These are phyloP conservation scores for Brassica hybrid DNA, from an alignment of 441 rosid genomes.

Conservation along the genomic window DNA sequence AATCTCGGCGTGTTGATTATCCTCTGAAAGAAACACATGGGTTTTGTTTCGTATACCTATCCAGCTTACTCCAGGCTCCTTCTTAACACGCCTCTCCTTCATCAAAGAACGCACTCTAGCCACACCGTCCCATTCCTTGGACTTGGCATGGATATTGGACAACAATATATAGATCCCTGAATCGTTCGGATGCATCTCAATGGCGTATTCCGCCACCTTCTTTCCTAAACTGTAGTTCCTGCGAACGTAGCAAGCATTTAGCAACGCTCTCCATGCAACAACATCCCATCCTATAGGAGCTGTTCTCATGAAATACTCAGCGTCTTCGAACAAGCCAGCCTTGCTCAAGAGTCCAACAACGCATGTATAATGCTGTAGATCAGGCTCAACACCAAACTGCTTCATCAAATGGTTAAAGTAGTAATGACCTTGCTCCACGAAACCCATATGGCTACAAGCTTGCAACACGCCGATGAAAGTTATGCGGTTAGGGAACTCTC, in stretches of 20 bases:
- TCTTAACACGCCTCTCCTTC: conserved; percentile 70
- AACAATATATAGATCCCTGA: conserved; percentile 57
- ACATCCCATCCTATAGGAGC: conserved; percentile 71
- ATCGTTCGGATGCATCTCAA: conserved; percentile 48
- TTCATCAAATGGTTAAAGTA: conserved; percentile 63
- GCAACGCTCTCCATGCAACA: conserved; percentile 77
- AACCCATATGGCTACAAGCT: conserved; percentile 75
- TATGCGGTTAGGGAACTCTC: conserved; percentile 64
- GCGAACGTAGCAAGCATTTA: conserved; percentile 72
- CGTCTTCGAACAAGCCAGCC: conserved; percentile 69
- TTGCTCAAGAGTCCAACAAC: conserved; percentile 75
- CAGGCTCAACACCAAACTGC: conserved; percentile 57
- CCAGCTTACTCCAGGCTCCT: conserved; percentile 96
- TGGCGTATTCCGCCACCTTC: conserved; percentile 55
- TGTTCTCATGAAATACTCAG: conserved; percentile 65
- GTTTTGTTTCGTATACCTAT: conserved; percentile 58
- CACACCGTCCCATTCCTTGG: conserved; percentile 77
- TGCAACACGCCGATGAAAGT: conserved; percentile 82
- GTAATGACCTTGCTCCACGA: conserved; percentile 65
- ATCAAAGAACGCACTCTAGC: conserved; percentile 62
- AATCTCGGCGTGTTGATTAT: conserved; percentile 63
- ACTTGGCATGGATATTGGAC: conserved; percentile 65
- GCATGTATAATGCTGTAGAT: conserved; percentile 80
- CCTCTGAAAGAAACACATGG: conserved; percentile 73
- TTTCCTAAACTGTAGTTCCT: conserved; percentile 61